Evolutionary conservation across 192 early-diverging fungal species (phyloP).

Genomic region (Thamnidium elegans): DNA sequence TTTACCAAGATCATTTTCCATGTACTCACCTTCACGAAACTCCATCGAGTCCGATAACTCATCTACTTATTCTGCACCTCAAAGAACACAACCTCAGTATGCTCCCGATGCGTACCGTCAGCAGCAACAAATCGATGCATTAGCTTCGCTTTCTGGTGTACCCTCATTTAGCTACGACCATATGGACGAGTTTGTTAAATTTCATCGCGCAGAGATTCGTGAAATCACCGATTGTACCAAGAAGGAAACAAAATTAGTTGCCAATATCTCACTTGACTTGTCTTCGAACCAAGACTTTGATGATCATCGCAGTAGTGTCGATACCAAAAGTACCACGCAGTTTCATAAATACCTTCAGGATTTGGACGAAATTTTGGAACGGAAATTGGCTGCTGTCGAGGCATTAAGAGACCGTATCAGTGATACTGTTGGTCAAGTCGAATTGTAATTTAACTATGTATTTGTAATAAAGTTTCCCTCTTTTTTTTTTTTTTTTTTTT

Average conservation of each 20-base stretch:
- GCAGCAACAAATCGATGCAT: neutral
- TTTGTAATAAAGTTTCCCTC: neutral
- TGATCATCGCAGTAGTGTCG: conserved; percentile 1
- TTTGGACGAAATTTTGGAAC: conserved; percentile 36
- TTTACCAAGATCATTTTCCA: conserved; percentile 5
- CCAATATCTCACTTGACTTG: conserved; percentile 58
- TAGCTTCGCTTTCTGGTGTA: conserved; percentile 1
- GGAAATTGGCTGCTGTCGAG: conserved; percentile 32
- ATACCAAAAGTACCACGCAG: neutral
- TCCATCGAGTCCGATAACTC: too few relatives aligned
- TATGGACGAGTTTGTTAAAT: conserved; percentile 61
- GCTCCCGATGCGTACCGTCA: neutral
- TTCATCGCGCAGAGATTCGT: conserved; percentile 65
- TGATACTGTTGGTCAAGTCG: conserved; percentile 26
- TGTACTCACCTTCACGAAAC: conserved; percentile 7
- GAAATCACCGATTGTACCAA: conserved; percentile 61
- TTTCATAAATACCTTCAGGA: conserved; percentile 33
- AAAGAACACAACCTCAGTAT: neutral
- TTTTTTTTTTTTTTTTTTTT: neutral
- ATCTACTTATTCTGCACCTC: neutral
- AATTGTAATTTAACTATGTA: conserved; percentile 9
- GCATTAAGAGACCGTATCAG: conserved; percentile 27
- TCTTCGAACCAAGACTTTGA: conserved; percentile 32
- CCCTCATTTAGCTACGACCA: conserved; percentile 30
- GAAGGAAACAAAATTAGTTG: conserved; percentile 60